Evolutionary conservation across 352 stramenopile genomes (phyloP), one percentile per base, ranked within the genome.

Genomic region (Pilasporangium apinafurcum): DNA sequence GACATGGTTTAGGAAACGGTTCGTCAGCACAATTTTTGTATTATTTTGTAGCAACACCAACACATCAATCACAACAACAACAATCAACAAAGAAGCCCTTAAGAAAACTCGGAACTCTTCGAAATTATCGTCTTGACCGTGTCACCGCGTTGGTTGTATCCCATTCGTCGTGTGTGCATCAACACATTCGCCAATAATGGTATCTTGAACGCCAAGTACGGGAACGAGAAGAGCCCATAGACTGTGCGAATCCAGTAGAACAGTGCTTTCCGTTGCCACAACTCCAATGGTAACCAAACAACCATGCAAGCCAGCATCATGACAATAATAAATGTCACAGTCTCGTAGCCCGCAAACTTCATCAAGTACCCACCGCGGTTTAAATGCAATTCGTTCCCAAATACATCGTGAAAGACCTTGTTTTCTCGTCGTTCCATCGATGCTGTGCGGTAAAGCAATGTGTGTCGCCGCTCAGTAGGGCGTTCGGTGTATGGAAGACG

Each of bases 181-280:
- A 94, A 57, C 32, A 94, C 68, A 46, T 78, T 90, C 13, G 79
- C 72, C 13, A 95, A 38, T 25, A 95, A 45, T 6, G 84, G 84
- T 49, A 95, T 76, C 51, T 95, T 95, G 59, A 95, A 93, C 12
- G 83, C 53, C 22, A 93, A 51, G 34, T 88, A 95, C n/a, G 84
- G 84, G n/a, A 92, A 65, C 14, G 78, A 90, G 37, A 91, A 83
- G 17, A 94, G 56, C 8, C 83, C 84, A 37, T 94, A 95, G 3
- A 73, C 69, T 3, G 79, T 92, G 3, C 83, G 80, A 26, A 95
- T 68, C 84, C 84, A 95, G 57, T 92, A 95, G 37, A 94, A 86
- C 13, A 90, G 53, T 34, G 73, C 73, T 24, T 86, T 81, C 14
- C 72, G 77, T 35, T 92, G 78, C 84, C 84, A 95, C 14, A 59